Evolutionary conservation across 164 flowering plant genomes (phyloP).

Genomic region (Liquidambar formosana): DNA sequence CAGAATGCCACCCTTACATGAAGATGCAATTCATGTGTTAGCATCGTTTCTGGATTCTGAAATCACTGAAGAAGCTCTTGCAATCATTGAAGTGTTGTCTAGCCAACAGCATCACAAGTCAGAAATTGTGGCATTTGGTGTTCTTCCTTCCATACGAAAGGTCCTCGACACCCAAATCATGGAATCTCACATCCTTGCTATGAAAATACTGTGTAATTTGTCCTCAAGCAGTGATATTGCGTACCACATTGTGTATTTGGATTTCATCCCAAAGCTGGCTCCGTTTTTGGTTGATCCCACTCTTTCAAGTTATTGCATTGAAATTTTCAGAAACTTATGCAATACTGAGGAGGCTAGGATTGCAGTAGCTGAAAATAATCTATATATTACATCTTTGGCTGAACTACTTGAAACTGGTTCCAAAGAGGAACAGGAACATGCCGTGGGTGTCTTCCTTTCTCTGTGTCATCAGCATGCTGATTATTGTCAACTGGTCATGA

Average conservation of each 20-base stretch:
- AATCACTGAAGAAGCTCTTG: slow-evolving; percentile 15
- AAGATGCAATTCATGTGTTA: slow-evolving; percentile 13
- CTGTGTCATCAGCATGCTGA: not conserved
- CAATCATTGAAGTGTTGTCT: slow-evolving; percentile 19
- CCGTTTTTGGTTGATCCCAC: slow-evolving; percentile 7
- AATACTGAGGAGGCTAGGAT: slow-evolving; percentile 10
- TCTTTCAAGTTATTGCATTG: slow-evolving; percentile 15
- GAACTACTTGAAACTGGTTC: slow-evolving; percentile 13
- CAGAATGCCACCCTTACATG: slow-evolving; percentile 10
- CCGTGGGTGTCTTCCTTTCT: slow-evolving; percentile 11
- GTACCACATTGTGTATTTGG: slow-evolving; percentile 17
- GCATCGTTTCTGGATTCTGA: slow-evolving; percentile 23
- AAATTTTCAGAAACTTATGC: slow-evolving; percentile 7
- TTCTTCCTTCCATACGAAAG: slow-evolving; percentile 16
- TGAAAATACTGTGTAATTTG: slow-evolving; percentile 20
- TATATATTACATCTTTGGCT: slow-evolving; percentile 11
- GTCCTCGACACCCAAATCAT: slow-evolving; percentile 9
- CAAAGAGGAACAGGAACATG: slow-evolving; percentile 15
- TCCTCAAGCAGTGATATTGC: slow-evolving; percentile 12
- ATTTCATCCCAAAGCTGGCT: slow-evolving; percentile 15
- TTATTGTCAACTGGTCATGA: slow-evolving; percentile 5
- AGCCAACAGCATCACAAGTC: slow-evolving; percentile 5
- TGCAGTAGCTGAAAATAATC: slow-evolving; percentile 11
- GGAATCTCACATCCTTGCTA: not conserved
- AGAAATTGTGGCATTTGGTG: slow-evolving; percentile 16